phyloP scores from a whole-genome alignment of 345 rosid genomes.

The Citrus trifoliata region DNA sequence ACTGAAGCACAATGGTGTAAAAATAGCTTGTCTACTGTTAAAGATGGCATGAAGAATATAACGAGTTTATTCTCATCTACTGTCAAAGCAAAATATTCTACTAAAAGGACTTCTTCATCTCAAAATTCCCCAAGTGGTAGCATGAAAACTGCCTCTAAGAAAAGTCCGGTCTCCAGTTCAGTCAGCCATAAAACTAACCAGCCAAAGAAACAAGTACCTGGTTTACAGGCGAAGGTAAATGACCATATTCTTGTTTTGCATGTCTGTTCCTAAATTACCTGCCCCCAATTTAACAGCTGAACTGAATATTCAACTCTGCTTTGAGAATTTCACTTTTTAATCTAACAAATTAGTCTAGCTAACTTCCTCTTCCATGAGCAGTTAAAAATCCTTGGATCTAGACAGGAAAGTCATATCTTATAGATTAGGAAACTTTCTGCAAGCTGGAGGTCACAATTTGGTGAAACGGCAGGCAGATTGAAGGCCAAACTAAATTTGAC shows the following conservation, averaged over 20 bases:
- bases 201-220: not conserved
- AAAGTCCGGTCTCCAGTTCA: not conserved
- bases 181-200: not conserved
- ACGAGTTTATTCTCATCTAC: not conserved
- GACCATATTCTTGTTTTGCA: not conserved
- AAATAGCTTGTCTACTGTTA: not conserved
- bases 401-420: not conserved
- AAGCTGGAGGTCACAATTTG: not conserved
- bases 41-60: not conserved
- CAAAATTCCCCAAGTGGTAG: not conserved
- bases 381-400: not conserved
- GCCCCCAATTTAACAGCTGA: not conserved
- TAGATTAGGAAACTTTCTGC: not conserved
- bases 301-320: not conserved
- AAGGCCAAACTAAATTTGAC: not conserved
- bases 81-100: not conserved
- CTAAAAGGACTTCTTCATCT: not conserved
- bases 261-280: not conserved
- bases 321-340: not conserved
- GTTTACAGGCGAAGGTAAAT: constrained; percentile 13
- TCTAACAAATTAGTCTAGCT: not conserved
- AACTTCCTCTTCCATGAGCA: not conserved
- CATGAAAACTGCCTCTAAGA: not conserved
- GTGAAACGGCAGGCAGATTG: not conserved
- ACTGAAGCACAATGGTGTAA: not conserved